Evolutionary conservation across 257 asterid genomes (phyloP), one percentile per base, ranked within the genome.

Genomic region (Nicotiana paniculata): DNA sequence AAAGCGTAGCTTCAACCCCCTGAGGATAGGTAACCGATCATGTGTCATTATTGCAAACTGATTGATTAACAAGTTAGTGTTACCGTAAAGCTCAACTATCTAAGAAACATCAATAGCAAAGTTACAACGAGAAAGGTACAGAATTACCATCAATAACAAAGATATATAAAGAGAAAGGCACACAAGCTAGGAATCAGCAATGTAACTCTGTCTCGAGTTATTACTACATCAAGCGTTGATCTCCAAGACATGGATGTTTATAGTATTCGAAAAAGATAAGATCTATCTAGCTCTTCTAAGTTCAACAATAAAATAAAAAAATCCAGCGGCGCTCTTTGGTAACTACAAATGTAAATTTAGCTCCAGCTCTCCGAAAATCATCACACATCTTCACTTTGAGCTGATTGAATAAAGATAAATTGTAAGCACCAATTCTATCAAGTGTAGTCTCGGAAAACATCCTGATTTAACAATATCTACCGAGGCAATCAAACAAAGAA

Each of bases 331-430:
- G 84, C 91, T 82, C 81, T 77, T 82, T 82, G 57, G 82, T 69
- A 16, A 30, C 72, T 79, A 82, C 75, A 82, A 75, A 55, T 61
- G 87, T 63, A 81, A 53, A 43, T 51, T 81, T 82, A 79, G 86
- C 87, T 81, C 85, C 85, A 79, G 84, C 89, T 87, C 93, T 84
- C 86, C 94, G 85, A 70, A 88, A 79, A 89, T 85, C 93, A 87
- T 93, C 95, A 92, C 91, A 87, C 93, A 85, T 92, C 97, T 88
- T 91, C 98, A 92, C 85, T 90, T 95, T 90, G 89, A 91, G 95
- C 97, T 92, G 98, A 89, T 90, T 84, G 84, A 89, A 88, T 88
- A 75, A 86, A 83, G 83, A 86, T 81, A 82, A 70, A 85, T 39
- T 46, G 89, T 86, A 87, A 91, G 93, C 89, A 79, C 81, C 65